Evolutionary conservation across 2,329 filamentous ascomycete genomes (phyloP).

Genomic region (Fusarium lateritium): DNA sequence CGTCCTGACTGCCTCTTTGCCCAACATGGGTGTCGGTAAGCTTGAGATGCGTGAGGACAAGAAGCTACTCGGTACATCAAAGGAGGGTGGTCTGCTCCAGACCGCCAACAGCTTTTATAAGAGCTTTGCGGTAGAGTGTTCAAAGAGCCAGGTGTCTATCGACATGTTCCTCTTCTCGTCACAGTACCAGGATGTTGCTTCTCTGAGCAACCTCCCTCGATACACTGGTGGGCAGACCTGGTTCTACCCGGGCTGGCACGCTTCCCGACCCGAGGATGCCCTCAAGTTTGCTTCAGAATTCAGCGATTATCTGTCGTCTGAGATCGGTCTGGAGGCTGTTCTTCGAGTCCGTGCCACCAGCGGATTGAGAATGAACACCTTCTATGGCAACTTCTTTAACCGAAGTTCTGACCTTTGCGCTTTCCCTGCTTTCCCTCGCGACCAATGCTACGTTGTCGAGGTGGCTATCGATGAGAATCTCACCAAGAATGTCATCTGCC

Average conservation of each 20-base stretch:
- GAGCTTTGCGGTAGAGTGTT: slow-evolving; percentile 98
- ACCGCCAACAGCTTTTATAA: slow-evolving; percentile 98
- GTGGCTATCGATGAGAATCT: slow-evolving; percentile 97
- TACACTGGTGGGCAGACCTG: slow-evolving; percentile 98
- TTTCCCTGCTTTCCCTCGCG: slow-evolving; percentile 96
- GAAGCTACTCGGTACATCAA: slow-evolving; percentile 92
- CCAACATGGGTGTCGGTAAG: slow-evolving; percentile 90
- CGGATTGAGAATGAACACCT: slow-evolving; percentile 94
- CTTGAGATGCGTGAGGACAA: slow-evolving; percentile 96
- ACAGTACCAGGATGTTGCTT: slow-evolving; percentile 97
- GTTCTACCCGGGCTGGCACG: slow-evolving; percentile 99
- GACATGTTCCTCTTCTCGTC: slow-evolving; percentile 98
- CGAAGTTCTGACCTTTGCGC: slow-evolving; percentile 96
- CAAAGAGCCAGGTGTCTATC: slow-evolving; percentile 98
- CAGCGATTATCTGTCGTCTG: slow-evolving; percentile 94
- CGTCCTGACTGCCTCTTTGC: slow-evolving; percentile 89
- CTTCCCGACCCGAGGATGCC: slow-evolving; percentile 91
- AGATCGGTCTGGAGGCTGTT: slow-evolving; percentile 96
- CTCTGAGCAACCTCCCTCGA: slow-evolving; percentile 92
- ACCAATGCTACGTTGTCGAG: slow-evolving; percentile 98
- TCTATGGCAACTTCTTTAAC: slow-evolving; percentile 99
- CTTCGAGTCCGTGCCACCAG: slow-evolving; percentile 95
- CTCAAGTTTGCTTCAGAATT: slow-evolving; percentile 99
- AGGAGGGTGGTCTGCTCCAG: slow-evolving; percentile 89
- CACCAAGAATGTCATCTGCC: slow-evolving; percentile 90